Conservation (phyloP, 768 basidiomycete species). For the Lentinula edodes region DNA sequence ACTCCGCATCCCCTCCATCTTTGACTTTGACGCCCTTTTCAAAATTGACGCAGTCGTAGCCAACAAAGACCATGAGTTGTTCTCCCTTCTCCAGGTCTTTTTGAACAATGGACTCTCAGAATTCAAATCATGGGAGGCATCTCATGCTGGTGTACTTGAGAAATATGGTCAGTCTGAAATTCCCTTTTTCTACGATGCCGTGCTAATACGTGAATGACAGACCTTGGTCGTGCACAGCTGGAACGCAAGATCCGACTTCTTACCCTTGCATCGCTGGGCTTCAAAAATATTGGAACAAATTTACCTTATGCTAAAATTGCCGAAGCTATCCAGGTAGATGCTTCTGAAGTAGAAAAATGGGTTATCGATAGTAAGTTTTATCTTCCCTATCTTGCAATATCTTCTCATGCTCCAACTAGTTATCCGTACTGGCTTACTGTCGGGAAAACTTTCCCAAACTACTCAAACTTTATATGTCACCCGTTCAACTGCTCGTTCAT, state of each 20-base stretch:
- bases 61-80: conserved; percentile 64
- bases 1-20: conserved; percentile 58
- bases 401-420: conserved; percentile 35
- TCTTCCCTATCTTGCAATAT: not conserved
- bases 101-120: conserved; percentile 57
- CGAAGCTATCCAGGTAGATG: conserved; percentile 56
- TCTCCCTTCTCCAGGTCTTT: conserved; percentile 72
- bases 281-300: conserved; percentile 68
- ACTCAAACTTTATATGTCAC: conserved; percentile 67
- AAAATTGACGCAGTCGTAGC: conserved; percentile 67
- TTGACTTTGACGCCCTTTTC: conserved; percentile 80
- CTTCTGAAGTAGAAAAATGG: conserved; percentile 76
- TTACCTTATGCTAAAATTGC: conserved; percentile 70
- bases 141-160: conserved; percentile 41
- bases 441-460: conserved; percentile 81
- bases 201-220: conserved; percentile 24
- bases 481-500: conserved; percentile 69
- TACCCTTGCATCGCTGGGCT: conserved; percentile 71
- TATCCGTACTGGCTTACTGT: conserved; percentile 73
- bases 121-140: conserved; percentile 54
- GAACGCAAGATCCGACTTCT: conserved; percentile 79
- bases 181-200: not conserved
- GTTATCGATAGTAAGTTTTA: conserved; percentile 68
- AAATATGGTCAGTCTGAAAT: conserved; percentile 47
- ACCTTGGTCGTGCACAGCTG: conserved; percentile 50